phyloP scores from a whole-genome alignment of 1,284 basidiomycete genomes.

The Cerrena zonata region DNA sequence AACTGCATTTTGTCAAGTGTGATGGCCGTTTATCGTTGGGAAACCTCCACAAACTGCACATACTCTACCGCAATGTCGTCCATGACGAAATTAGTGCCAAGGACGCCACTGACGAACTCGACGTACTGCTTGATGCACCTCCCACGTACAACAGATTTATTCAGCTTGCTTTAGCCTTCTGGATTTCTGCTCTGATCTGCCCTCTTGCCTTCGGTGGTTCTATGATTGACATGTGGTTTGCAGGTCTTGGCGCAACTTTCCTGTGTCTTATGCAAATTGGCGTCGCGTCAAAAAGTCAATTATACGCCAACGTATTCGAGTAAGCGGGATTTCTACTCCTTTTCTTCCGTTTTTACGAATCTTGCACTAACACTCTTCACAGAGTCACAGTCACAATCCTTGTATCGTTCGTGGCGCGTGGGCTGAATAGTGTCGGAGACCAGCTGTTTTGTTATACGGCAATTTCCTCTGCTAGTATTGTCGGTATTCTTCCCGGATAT shows the following conservation, averaged over 20 bases:
- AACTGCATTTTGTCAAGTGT: slow-evolving; percentile 79
- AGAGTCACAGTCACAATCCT: slow-evolving; percentile 80
- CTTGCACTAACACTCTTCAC: slow-evolving; percentile 5
- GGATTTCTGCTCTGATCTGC: slow-evolving; percentile 69
- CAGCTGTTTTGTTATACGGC: slow-evolving; percentile 83
- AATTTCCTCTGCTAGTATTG: slow-evolving; percentile 77
- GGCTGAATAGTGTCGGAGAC: slow-evolving; percentile 66
- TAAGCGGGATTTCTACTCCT: too few relatives aligned
- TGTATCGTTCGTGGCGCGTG: slow-evolving; percentile 75
- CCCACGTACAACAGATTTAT: slow-evolving; percentile 56
- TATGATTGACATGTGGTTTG: slow-evolving; percentile 76
- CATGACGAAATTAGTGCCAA: slow-evolving; percentile 81
- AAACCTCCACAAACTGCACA: slow-evolving; percentile 69
- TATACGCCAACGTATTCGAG: slow-evolving; percentile 88
- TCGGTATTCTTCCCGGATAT: slow-evolving; percentile 78
- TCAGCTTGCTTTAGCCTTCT: slow-evolving; percentile 64
- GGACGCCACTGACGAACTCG: slow-evolving; percentile 51
- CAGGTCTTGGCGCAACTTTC: slow-evolving; percentile 61
- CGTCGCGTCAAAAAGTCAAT: slow-evolving; percentile 64
- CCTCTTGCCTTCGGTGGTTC: slow-evolving; percentile 82
- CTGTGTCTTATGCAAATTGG: slow-evolving; percentile 66
- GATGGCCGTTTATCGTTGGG: slow-evolving; percentile 71
- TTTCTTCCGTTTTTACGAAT: too few relatives aligned
- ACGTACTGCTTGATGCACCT: slow-evolving; percentile 44
- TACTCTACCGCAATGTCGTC: slow-evolving; percentile 72